Percentiles rank a stretch among this genome's conserved stretches.
phyloP scores from a whole-genome alignment of 2,329 filamentous ascomycete genomes.

The Colletotrichum theobromicola region DNA sequence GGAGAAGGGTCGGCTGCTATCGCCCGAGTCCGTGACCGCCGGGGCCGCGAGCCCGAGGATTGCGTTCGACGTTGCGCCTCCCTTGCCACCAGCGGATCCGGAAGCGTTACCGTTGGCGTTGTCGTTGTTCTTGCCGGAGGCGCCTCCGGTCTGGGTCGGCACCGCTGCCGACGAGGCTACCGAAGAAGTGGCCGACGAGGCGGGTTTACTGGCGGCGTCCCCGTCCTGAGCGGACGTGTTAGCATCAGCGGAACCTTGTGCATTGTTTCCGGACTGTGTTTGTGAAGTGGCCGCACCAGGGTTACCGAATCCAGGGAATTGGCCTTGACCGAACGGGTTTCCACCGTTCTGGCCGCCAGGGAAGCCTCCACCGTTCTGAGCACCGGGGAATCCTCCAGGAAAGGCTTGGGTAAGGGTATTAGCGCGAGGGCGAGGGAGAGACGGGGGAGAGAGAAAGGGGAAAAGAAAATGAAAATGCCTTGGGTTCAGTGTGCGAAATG shows the following conservation, averaged over 20 bases:
- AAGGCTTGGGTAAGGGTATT: not conserved
- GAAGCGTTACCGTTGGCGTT: slow-evolving; percentile 14
- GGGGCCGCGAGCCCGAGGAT: slow-evolving; percentile 60
- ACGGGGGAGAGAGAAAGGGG: not conserved
- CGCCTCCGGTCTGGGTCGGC: not conserved
- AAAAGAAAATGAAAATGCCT: not conserved
- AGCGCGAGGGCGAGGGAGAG: not conserved
- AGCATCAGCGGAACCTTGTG: not conserved
- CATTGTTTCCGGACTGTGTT: not conserved
- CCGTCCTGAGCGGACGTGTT: slow-evolving; percentile 12
- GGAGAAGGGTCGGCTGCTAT: slow-evolving; percentile 56
- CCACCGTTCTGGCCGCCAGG: slow-evolving; percentile 1
- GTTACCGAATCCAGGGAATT: slow-evolving; percentile 8
- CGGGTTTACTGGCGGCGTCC: slow-evolving; percentile 15
- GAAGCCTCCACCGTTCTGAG: not conserved
- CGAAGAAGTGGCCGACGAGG: not conserved
- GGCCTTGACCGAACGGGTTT: not conserved
- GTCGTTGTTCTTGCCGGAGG: slow-evolving; percentile 6
- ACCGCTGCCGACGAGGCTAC: slow-evolving; percentile 14
- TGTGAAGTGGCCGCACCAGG: slow-evolving; percentile 16
- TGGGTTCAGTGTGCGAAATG: not conserved
- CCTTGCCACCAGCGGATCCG: slow-evolving; percentile 24
- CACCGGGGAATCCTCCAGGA: not conserved
- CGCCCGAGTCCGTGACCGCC: slow-evolving; percentile 50
- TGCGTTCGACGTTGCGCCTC: slow-evolving; percentile 36